Conservation (phyloP, 768 basidiomycete genomes). For the Dictyophora rubrovolvata region DNA sequence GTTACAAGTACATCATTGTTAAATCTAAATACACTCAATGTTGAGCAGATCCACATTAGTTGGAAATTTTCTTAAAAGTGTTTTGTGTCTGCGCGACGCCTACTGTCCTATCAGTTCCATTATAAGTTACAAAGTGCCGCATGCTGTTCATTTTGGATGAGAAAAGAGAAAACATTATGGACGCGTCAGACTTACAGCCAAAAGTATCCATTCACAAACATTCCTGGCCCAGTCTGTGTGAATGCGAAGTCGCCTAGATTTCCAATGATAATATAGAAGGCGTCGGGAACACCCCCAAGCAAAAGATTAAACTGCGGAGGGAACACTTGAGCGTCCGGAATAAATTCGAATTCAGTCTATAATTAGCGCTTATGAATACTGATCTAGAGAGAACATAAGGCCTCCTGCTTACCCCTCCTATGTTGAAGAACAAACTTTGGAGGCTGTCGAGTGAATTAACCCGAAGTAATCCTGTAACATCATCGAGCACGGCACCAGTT, state of each 20-base stretch:
- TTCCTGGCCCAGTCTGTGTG: conserved; percentile 17
- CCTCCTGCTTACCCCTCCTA: conserved; percentile 27
- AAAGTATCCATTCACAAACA: conserved; percentile 26
- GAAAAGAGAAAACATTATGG: too few relatives aligned
- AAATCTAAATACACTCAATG: too few relatives aligned
- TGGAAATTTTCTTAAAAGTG: too few relatives aligned
- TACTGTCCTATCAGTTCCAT: too few relatives aligned
- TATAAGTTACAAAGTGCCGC: background rate
- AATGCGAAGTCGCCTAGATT: conserved; percentile 13
- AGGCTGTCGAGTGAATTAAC: conserved; percentile 36
- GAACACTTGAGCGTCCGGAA: conserved; percentile 21
- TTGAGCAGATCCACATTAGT: too few relatives aligned
- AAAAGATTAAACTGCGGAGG: conserved; percentile 24
- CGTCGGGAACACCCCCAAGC: conserved; percentile 24
- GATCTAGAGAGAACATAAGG: background rate
- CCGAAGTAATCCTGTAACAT: conserved; percentile 44
- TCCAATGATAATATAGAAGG: conserved; percentile 26
- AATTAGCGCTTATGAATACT: too few relatives aligned
- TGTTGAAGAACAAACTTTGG: conserved; percentile 42
- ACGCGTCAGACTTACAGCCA: conserved; percentile 12
- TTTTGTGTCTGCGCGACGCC: too few relatives aligned
- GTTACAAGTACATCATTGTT: too few relatives aligned
- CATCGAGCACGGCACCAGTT: conserved; percentile 43
- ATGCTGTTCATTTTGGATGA: background rate
- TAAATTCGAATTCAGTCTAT: conserved; percentile 8